Percentiles rank a stretch among this genome's conserved stretches.
Conservation (phyloP, 257 asterid species). For the Lycium barbarum region DNA sequence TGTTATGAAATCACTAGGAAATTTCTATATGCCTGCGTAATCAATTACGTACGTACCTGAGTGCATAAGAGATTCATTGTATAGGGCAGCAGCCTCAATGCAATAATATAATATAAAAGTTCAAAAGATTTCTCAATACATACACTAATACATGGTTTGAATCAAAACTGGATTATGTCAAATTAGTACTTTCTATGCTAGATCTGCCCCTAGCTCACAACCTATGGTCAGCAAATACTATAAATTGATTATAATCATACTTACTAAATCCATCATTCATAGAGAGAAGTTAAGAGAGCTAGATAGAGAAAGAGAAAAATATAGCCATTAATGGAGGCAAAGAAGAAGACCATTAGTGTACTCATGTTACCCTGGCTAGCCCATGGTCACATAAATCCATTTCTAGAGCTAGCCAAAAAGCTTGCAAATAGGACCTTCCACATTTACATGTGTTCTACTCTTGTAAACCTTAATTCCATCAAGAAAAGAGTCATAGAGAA, state of each 20-base stretch:
- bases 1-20: not conserved
- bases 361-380: conserved; percentile 25
- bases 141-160: not conserved
- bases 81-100: not conserved
- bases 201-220: not conserved
- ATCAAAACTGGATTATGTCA: not conserved
- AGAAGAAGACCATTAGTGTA: not conserved
- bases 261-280: no score
- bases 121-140: not conserved
- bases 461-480: conserved; percentile 47
- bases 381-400: conserved; percentile 29
- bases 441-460: conserved; percentile 52
- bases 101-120: not conserved
- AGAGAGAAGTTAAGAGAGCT: not conserved
- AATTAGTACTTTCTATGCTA: not conserved
- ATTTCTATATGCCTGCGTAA: not conserved
- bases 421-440: conserved; percentile 38
- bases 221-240: no score
- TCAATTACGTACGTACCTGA: not conserved
- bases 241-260: no score
- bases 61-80: not conserved
- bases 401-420: conserved; percentile 46
- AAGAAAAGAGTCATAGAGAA: conserved; percentile 37
- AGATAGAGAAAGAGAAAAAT: no score
- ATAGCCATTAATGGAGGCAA: no score